Evolutionary conservation across 108 stramenopile genomes (phyloP), one percentile per base, ranked within the genome.

Genomic region (Cyclostephanos invisitatus): DNA sequence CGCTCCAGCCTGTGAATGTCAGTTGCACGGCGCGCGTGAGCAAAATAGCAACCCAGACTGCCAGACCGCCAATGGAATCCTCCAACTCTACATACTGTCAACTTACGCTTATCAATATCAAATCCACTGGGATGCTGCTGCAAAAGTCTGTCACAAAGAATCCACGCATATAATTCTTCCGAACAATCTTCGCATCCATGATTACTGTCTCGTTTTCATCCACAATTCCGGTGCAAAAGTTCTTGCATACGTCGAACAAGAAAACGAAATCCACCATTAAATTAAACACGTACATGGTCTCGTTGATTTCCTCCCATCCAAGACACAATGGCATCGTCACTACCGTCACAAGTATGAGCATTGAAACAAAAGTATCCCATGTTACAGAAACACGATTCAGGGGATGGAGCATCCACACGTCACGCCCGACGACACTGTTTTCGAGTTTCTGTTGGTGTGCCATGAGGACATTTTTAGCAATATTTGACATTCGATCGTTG

Each of bases 71-170:
- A 2, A 62, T 46, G 37, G 37, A 6, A 50, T 3, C 57, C 18
- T 17, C 18, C 32, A 32, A 38, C 17, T 11, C 44, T 40, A 25
- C 21, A 71, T 32, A 28, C 59, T 47, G 5, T 49, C 18, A 12
- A 76, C 74, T 64, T 66, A 74, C 78, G 28, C 28, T 44, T 60
- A 47, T 73, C 44, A 83, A 42, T 54, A 83, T 67, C 75, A 83
- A 64, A 72, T 83, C 83, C 29, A 83, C 56, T 14, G 83, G 83
- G 28, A 83, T 73, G 66, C 79, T 77, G 57, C 79, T 81, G 35
- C 74, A 83, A 62, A 91, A 55, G 59, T 91, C 89, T 14, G 83
- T 80, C 9, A 87, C 14, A 60, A 91, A 91, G 70, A 85, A 88
- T 20, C 87, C 78, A 51, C 36, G 69, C 8, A 88, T 20, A 76